Percentiles rank a stretch among this genome's conserved stretches.
These are phyloP conservation scores for Botrytis porri DNA, from an alignment of 2,329 filamentous ascomycete species.

Conservation along the genomic window DNA sequence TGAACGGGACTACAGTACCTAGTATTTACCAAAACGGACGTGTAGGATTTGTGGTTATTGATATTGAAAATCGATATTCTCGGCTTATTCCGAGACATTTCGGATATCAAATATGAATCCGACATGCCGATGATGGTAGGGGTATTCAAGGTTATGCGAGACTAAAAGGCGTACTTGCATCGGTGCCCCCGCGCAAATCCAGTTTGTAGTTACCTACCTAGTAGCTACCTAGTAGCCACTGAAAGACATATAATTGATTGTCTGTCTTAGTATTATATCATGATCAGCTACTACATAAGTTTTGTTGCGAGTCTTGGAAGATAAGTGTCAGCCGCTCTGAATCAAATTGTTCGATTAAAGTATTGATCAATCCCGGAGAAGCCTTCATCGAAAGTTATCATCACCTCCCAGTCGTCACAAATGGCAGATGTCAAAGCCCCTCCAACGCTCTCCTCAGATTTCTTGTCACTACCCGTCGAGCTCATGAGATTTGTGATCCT, in stretches of 20 bases:
- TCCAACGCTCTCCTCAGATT: not conserved
- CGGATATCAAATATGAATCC: not conserved
- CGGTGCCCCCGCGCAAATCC: not conserved
- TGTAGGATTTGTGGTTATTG: not conserved
- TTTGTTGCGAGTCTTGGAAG: not conserved
- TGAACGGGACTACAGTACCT: not conserved
- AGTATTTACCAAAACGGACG: not conserved
- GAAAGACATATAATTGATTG: not conserved
- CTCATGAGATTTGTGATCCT: not conserved
- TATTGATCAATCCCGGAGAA: not conserved
- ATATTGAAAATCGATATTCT: not conserved
- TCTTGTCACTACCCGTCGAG: conserved; percentile 10
- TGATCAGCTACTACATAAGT: not conserved
- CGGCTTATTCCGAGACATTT: not conserved
- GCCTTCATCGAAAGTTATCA: not conserved
- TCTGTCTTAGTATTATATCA: not conserved
- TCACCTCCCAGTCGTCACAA: not conserved
- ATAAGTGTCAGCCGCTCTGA: not conserved
- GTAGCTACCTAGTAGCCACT: no score
- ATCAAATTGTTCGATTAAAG: not conserved
- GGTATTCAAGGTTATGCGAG: not conserved
- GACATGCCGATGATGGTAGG: not conserved
- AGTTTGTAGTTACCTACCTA: not conserved
- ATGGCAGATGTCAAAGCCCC: not conserved
- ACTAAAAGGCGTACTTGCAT: not conserved